These are phyloP conservation scores for Pigoraptor vietnamica DNA, from an alignment of 78 protist species.

Conservation along the genomic window DNA sequence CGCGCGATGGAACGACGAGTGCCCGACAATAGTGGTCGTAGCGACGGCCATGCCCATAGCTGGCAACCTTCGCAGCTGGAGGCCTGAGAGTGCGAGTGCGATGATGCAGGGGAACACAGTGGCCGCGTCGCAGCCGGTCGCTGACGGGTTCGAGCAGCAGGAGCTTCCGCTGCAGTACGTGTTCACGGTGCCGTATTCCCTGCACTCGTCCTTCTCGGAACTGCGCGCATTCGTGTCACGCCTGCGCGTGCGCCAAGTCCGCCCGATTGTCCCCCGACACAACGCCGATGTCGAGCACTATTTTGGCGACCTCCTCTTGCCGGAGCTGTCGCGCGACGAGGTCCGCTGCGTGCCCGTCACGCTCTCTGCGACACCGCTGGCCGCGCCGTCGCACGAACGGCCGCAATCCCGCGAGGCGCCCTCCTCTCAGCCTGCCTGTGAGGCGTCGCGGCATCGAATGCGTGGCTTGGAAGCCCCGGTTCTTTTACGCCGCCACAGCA, in stretches of 20 bases:
- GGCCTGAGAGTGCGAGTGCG: background rate
- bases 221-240: slow-evolving; percentile 1
- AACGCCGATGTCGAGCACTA: background rate
- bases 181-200: slow-evolving; percentile 9
- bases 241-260: background rate
- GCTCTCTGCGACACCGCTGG: no score
- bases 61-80: background rate
- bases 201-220: slow-evolving; percentile 31
- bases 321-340: no score
- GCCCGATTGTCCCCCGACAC: background rate
- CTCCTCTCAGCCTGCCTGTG: no score
- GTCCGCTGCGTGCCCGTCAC: no score
- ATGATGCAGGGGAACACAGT: background rate
- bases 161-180: background rate
- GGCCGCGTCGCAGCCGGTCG: background rate
- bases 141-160: background rate
- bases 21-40: slow-evolving; percentile 2
- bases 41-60: slow-evolving; percentile 9
- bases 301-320: background rate
- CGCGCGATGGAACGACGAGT: background rate
- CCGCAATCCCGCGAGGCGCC: no score
- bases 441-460: background rate
- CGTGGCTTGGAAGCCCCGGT: background rate
- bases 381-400: no score
- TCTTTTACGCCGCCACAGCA: background rate